Evolutionary conservation across 371 early-diverging fungal genomes (phyloP).

Genomic region (Phascolomyces articulosus): DNA sequence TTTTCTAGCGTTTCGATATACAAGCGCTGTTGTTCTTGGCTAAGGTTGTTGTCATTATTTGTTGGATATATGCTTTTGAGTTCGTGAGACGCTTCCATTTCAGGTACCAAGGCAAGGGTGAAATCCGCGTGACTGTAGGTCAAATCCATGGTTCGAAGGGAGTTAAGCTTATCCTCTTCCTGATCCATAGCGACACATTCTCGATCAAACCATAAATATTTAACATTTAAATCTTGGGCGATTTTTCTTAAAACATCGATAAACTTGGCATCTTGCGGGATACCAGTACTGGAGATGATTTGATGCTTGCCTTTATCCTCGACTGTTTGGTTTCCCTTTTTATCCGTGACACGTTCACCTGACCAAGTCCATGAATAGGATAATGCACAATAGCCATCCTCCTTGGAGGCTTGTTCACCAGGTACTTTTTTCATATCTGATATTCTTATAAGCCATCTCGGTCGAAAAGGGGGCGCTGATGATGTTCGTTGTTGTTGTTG

Average conservation of each 20-base stretch:
- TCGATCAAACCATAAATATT: not conserved
- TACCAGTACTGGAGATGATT: not conserved
- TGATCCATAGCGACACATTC: not conserved
- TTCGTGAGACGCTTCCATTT: not conserved
- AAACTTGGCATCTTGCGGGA: not conserved
- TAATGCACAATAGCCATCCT: not conserved
- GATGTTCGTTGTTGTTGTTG: not conserved
- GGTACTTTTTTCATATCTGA: not conserved
- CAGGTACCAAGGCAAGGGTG: not conserved
- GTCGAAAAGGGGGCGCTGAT: not conserved
- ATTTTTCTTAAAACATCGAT: not conserved
- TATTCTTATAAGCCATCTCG: not conserved
- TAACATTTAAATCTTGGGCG: not conserved
- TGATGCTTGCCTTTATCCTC: not conserved
- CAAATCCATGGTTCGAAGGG: not conserved
- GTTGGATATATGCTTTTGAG: too few relatives aligned
- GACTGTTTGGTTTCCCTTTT: not conserved
- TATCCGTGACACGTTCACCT: not conserved
- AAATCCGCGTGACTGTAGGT: not conserved
- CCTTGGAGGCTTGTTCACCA: not conserved
- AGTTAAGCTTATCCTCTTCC: not conserved
- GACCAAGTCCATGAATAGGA: not conserved
- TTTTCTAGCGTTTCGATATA: not conserved
- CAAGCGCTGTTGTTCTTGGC: not conserved
- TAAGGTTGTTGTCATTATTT: too few relatives aligned